phyloP scores from a whole-genome alignment of 164 flowering plant species.

The Aristolochia californica region DNA sequence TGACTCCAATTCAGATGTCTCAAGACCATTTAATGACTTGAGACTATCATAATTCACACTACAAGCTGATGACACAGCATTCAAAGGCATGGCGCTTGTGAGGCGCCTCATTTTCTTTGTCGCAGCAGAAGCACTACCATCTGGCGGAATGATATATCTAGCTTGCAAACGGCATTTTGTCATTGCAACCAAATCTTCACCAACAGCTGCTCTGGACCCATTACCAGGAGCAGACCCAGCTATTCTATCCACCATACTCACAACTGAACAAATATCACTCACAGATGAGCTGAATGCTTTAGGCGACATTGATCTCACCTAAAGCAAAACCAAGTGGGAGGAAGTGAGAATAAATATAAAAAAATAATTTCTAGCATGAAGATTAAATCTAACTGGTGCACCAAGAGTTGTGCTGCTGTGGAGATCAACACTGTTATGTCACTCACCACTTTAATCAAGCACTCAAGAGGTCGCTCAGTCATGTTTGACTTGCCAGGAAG shows the following conservation, averaged over 20 bases:
- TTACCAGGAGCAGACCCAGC: slow-evolving; percentile 92
- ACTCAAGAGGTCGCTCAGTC: slow-evolving; percentile 71
- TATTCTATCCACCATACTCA: slow-evolving; percentile 77
- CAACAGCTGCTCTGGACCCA: slow-evolving; percentile 94
- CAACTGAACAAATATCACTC: slow-evolving; percentile 71
- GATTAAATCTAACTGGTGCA: not conserved
- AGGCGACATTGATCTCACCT: slow-evolving; percentile 68
- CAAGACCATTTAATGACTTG: slow-evolving; percentile 37
- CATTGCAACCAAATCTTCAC: slow-evolving; percentile 93
- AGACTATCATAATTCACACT: slow-evolving; percentile 52
- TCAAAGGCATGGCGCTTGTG: slow-evolving; percentile 69
- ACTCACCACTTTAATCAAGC: slow-evolving; percentile 73
- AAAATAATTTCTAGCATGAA: not conserved
- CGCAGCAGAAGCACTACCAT: slow-evolving; percentile 39
- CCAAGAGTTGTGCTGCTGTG: not conserved
- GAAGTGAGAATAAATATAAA: not conserved
- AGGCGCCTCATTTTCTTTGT: slow-evolving; percentile 64
- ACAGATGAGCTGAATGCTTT: slow-evolving; percentile 60
- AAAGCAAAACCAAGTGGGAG: slow-evolving; percentile 8
- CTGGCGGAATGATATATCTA: slow-evolving; percentile 51
- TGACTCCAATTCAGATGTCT: slow-evolving; percentile 67
- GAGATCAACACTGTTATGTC: not conserved
- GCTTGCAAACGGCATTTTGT: slow-evolving; percentile 88
- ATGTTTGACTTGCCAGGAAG: slow-evolving; percentile 43
- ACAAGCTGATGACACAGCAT: slow-evolving; percentile 57